Conservation (phyloP, 768 basidiomycete genomes). For the Mycena galericulata region DNA sequence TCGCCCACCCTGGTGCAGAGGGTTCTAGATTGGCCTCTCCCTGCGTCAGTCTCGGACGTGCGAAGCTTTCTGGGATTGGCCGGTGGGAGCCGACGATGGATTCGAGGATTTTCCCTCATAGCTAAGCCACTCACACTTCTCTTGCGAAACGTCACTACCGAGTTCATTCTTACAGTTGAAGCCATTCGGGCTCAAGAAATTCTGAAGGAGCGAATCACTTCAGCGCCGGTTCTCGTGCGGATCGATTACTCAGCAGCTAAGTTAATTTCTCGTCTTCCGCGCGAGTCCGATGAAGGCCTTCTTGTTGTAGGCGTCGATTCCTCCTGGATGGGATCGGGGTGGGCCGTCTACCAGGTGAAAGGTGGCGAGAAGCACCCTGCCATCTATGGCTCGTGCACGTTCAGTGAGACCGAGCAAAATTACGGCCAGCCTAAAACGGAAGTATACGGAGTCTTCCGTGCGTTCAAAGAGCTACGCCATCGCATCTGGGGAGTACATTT, state of each 20-base stretch:
- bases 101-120: conserved; percentile 40
- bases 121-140: conserved; percentile 41
- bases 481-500: conserved; percentile 47
- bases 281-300: conserved; percentile 35
- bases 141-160: background rate
- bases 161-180: conserved; percentile 43
- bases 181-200: conserved; percentile 40
- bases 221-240: conserved; percentile 43
- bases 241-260: conserved; percentile 46
- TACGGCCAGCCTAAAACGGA: conserved; percentile 54
- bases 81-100: conserved; percentile 42
- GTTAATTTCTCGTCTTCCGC: conserved; percentile 15
- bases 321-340: conserved; percentile 46
- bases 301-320: conserved; percentile 52
- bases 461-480: conserved; percentile 44
- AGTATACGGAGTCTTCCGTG: conserved; percentile 50
- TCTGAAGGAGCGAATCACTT: conserved; percentile 38
- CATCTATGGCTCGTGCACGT: conserved; percentile 48
- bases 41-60: conserved; percentile 32
- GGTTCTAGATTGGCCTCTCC: conserved; percentile 45
- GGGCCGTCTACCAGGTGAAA: conserved; percentile 47
- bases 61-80: conserved; percentile 41
- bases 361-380: conserved; percentile 39
- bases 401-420: conserved; percentile 44
- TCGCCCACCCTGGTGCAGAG: conserved; percentile 38